Evolutionary conservation across 768 basidiomycete genomes (phyloP).

Genomic region (Boletus vinaceobasis): DNA sequence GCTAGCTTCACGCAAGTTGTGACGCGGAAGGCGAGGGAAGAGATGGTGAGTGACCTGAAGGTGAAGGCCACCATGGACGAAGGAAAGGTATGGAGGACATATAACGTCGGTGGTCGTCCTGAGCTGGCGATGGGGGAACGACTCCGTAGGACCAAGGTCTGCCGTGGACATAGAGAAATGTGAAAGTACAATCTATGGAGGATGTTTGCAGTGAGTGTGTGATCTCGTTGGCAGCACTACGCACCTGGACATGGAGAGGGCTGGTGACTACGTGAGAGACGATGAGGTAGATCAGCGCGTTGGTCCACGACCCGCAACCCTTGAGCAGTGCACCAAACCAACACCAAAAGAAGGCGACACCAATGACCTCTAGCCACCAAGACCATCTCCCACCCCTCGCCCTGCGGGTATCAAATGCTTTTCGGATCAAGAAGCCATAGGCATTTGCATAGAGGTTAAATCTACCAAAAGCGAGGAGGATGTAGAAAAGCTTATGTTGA

Average conservation of each 20-base stretch:
- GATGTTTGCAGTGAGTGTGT: not conserved
- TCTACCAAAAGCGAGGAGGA: conserved; percentile 84
- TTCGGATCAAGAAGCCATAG: conserved; percentile 69
- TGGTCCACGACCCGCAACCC: conserved; percentile 70
- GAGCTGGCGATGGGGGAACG: conserved; percentile 90
- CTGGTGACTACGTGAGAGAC: conserved; percentile 84
- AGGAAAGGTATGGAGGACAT: conserved; percentile 78
- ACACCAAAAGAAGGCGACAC: conserved; percentile 79
- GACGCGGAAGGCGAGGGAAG: conserved; percentile 92
- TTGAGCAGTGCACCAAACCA: conserved; percentile 79
- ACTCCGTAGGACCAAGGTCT: conserved; percentile 87
- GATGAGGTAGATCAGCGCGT: conserved; percentile 67
- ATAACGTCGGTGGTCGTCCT: conserved; percentile 97
- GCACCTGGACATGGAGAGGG: conserved; percentile 92
- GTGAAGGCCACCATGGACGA: conserved; percentile 95
- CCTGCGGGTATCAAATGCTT: conserved; percentile 59
- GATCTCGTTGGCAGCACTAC: conserved; percentile 15
- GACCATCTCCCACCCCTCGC: conserved; percentile 73
- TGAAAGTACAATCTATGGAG: conserved; percentile 81
- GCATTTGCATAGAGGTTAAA: conserved; percentile 94
- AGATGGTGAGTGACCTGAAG: conserved; percentile 97
- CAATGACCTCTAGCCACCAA: conserved; percentile 71
- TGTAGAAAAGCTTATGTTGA: conserved; percentile 92
- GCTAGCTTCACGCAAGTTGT: conserved; percentile 85
- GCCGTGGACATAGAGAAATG: conserved; percentile 95